These are phyloP conservation scores for Globisporangium polare DNA, from an alignment of 352 stramenopile species.

Conservation along the genomic window DNA sequence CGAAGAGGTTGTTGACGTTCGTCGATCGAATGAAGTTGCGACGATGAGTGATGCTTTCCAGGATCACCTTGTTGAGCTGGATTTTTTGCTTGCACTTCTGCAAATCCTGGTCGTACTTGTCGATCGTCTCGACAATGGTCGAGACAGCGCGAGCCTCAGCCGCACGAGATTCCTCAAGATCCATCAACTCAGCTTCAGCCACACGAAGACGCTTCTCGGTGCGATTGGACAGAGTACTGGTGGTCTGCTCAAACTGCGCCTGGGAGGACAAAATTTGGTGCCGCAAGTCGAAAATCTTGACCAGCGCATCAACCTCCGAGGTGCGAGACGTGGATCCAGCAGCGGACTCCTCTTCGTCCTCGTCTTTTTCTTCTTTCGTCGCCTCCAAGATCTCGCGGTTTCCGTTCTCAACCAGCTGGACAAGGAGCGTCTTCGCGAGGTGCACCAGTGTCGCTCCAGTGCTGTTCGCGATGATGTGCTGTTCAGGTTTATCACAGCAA, in stretches of 20 bases:
- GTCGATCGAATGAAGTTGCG: slow-evolving; percentile 59
- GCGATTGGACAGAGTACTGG: slow-evolving; percentile 37
- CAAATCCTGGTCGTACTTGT: slow-evolving; percentile 53
- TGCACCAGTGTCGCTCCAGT: slow-evolving; percentile 73
- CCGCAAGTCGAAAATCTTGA: slow-evolving; percentile 70
- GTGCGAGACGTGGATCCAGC: slow-evolving; percentile 15
- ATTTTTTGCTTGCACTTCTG: slow-evolving; percentile 50
- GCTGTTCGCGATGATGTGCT: slow-evolving; percentile 63
- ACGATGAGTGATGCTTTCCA: slow-evolving; percentile 61
- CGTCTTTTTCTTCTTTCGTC: slow-evolving; percentile 24
- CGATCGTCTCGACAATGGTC: slow-evolving; percentile 48
- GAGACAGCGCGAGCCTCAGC: slow-evolving; percentile 38
- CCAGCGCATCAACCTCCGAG: slow-evolving; percentile 62
- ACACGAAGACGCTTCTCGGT: slow-evolving; percentile 51
- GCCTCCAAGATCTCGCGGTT: slow-evolving; percentile 43
- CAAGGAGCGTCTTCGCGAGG: slow-evolving; percentile 62
- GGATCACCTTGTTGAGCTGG: slow-evolving; percentile 46
- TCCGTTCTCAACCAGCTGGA: slow-evolving; percentile 57
- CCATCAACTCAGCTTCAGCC: slow-evolving; percentile 57
- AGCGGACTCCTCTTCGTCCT: slow-evolving; percentile 16
- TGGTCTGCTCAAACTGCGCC: slow-evolving; percentile 63
- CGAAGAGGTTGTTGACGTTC: slow-evolving; percentile 62
- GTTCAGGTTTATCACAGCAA: background rate
- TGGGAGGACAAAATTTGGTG: slow-evolving; percentile 72
- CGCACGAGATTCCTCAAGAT: slow-evolving; percentile 45